Base-by-base conservation (phyloP, 2,329 filamentous ascomycete genomes). In the Colletotrichum costaricense region DNA sequence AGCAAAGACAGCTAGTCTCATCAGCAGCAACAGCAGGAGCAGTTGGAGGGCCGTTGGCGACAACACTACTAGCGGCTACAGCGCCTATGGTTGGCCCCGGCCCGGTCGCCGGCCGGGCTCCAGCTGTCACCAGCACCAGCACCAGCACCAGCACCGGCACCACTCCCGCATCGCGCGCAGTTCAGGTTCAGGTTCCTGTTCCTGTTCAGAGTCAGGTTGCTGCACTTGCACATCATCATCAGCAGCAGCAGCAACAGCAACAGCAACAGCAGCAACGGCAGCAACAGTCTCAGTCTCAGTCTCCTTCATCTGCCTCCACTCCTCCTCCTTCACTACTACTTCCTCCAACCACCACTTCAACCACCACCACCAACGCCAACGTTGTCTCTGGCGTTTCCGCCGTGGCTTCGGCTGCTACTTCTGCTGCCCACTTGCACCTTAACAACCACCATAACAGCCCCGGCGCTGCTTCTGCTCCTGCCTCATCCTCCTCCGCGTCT, bases 401-500 rank as follows among this genome's bases (percentile, higher is more conserved):
- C 12, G 38, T 55, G n/a, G 54, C 54, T 26, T 56, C 64, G 26
- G 38, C 30, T 59, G 11, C 22, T 68, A n/a, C 64, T 55, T 38
- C n/a, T 60, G 28, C 54, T 55, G 35, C 63, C 54, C 54, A 49
- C 54, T 49, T 66, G 33, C 63, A 33, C 33, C 52, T 28, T 19
- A 49, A 52, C 38, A 49, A 52, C 38, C 59, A 38, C 26, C 59
- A 30, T 38, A 58, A 16, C 65, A 70, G 54, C 67, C 70, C 64
- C 12, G 69, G 54, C 54, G 54, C 69, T 57, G 59, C 73, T 38
- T 67, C 64, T 52, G 42, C 42, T 54, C 49, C 65, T 22, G 28
- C 54, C 60, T 55, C 22, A 42, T 52, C 60, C 24, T 49, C 63
- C n/a, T 73, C 73, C 24, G n/a, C 52, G 67, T 59, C 35, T 64